Base-by-base conservation (phyloP, 495 filamentous ascomycete genomes). In the Xylaria nigripes region DNA sequence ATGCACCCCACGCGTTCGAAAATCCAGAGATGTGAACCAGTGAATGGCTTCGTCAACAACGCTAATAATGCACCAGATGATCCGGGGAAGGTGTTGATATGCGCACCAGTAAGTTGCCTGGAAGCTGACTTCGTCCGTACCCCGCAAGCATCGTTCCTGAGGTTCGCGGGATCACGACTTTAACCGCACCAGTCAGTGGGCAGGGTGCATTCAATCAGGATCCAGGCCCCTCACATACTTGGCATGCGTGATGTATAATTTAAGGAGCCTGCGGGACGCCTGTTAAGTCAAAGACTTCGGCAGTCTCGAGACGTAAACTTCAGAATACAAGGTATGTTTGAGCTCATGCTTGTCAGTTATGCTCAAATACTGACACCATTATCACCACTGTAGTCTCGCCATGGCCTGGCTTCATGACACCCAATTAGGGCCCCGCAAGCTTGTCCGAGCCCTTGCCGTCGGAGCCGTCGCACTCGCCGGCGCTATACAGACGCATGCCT, bases 141-240 rank as follows among this genome's bases (percentile, higher is more conserved):
- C 43, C 23, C 51, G 30, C 13, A 25, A 48, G 45, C 34, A 12
- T 25, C 19, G 16, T 9, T 38, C 24, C 3, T 40, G 45, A 16
- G 25, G 24, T 29, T 21, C 21, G 42, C 42, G 16, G 34, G 47
- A 48, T 7, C 12, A n/a, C n/a, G 24, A 44, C 48, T 50, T 52
- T 56, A 46, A 50, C 40, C 51, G 46, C 51, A 55, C 48, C 50
- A 61, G 54, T 54, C 55, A 43, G 48, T 38, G 32, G 45, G 45
- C 34, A 30, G 25, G 40, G 51, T 40, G 19, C 45, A 27, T 40
- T 50, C 27, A 22, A 56, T 44, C 40, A 42, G 12, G 25, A 6
- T 27, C 45, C 0, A 6, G 24, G 38, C 49, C 58, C 58, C 58
- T 48, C 53, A 27, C 48, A 7, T 38, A 6, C 32, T n/a, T 34